Evolutionary conservation across 1,139 yeast species (phyloP).

Genomic region (Debaryomyces sp.): DNA sequence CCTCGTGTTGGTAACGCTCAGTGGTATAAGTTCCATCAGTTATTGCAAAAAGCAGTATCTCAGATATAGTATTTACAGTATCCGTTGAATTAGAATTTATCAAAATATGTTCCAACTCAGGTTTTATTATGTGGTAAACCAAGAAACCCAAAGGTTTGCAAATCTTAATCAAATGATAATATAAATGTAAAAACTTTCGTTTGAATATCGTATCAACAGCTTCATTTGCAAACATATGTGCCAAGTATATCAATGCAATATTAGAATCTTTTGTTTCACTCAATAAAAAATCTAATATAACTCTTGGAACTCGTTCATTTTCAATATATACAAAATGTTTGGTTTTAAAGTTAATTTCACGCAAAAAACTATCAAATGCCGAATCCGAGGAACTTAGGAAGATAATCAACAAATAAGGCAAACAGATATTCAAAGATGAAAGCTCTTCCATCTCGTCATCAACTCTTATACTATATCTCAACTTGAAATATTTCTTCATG

Average conservation of each 20-base stretch:
- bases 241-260: conserved; percentile 54
- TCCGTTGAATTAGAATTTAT: conserved; percentile 32
- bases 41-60: conserved; percentile 28
- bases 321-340: conserved; percentile 28
- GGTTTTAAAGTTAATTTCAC: conserved; percentile 45
- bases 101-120: conserved; percentile 41
- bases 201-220: conserved; percentile 48
- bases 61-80: conserved; percentile 31
- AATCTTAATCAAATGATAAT: conserved; percentile 42
- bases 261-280: conserved; percentile 45
- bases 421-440: conserved; percentile 21
- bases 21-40: conserved; percentile 22
- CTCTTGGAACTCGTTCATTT: conserved; percentile 46
- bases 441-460: conserved; percentile 10
- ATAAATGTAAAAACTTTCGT: conserved; percentile 54
- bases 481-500: conserved; percentile 51
- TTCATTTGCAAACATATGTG: conserved; percentile 52
- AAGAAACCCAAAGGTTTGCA: conserved; percentile 42
- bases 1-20: conserved; percentile 16
- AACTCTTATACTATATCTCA: conserved; percentile 32
- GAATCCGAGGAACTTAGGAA: conserved; percentile 53
- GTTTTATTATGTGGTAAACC: conserved; percentile 48
- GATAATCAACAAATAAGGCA: conserved; percentile 56
- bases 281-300: conserved; percentile 52
- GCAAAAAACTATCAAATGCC: conserved; percentile 48